Base-by-base conservation (phyloP, 164 flowering plant species). In the Nelumbo lutea region DNA sequence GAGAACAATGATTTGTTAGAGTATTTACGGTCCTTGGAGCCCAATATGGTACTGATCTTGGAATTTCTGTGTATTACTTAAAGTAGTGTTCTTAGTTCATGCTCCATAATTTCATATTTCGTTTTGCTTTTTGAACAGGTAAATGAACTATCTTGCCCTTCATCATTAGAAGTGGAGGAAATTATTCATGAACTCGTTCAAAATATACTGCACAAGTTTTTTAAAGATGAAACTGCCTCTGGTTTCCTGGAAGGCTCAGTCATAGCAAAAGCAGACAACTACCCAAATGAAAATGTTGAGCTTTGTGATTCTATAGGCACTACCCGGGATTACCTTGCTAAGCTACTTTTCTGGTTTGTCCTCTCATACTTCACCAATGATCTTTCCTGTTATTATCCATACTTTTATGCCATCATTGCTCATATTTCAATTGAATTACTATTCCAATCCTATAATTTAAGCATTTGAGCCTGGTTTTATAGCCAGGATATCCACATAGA, bases 261-360 rank as follows among this genome's bases (percentile, higher is more conserved):
- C 40, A 41, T 69, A 58, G 78, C 56, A 62, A 75, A 63, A 51
- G 52, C 68, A 42, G 79, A 69, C 53, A 75, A 61, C 69, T 57
- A 11, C 39, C 67, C 45, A 51, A 81, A 76, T 64, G 79, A 62
- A 44, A 74, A 67, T 62, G 70, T 72, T 69, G 88, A 81, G 65
- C 64, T 50, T 58, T 72, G 79, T 69, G 76, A 78, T 15, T 65
- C 81, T 0, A 65, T 83, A 10, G 78, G 79, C 66, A 78, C 95
- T 56, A 84, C 91, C 2, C 80, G 96, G 55, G 98, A 88, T 80
- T 86, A 89, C 78, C 88, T 93, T 76, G 98, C 96, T 8, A 89
- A 86, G 80, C 79, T 90, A 63, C 90, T 90, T 65, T 90, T 93
- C 87, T 92, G 98, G 98, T 91, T 64, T 45, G 88, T 78, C 47